phyloP scores from a whole-genome alignment of 306 rosid genomes.

The Castanea crenata region DNA sequence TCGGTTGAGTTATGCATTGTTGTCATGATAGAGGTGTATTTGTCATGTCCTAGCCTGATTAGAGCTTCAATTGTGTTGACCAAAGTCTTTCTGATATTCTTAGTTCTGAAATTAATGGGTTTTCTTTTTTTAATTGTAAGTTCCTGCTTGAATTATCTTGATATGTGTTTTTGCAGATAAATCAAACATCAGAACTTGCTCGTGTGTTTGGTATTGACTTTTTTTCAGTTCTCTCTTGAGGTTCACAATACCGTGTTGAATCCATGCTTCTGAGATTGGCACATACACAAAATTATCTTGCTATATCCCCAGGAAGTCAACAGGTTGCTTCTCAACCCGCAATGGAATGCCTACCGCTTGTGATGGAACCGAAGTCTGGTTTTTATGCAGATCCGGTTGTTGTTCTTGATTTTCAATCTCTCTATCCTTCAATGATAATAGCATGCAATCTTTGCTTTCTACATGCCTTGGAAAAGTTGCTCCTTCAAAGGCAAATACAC shows the following conservation, averaged over 20 bases:
- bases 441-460: slow-evolving; percentile 96
- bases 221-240: slow-evolving; percentile 95
- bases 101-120: not conserved
- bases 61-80: not conserved
- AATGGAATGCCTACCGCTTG: slow-evolving; percentile 96
- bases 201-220: slow-evolving; percentile 98
- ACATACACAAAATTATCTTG: slow-evolving; percentile 84
- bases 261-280: slow-evolving; percentile 94
- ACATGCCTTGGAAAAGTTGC: slow-evolving; percentile 84
- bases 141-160: slow-evolving; percentile 13
- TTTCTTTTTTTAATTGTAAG: slow-evolving; percentile 12
- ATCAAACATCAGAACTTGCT: slow-evolving; percentile 96
- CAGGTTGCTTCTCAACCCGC: slow-evolving; percentile 99
- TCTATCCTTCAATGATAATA: slow-evolving; percentile 97
- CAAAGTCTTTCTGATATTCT: not conserved
- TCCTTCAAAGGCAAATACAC: slow-evolving; percentile 62
- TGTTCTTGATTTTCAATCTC: slow-evolving; percentile 92
- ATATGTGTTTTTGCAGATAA: slow-evolving; percentile 61
- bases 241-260: slow-evolving; percentile 96
- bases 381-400: slow-evolving; percentile 94
- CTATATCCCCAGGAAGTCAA: slow-evolving; percentile 84
- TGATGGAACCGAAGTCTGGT: slow-evolving; percentile 97
- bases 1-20: not conserved
- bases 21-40: not conserved
- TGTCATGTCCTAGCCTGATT: not conserved